Conservation (phyloP, 176 grass and related monocot genomes). For the Themeda triandra region DNA sequence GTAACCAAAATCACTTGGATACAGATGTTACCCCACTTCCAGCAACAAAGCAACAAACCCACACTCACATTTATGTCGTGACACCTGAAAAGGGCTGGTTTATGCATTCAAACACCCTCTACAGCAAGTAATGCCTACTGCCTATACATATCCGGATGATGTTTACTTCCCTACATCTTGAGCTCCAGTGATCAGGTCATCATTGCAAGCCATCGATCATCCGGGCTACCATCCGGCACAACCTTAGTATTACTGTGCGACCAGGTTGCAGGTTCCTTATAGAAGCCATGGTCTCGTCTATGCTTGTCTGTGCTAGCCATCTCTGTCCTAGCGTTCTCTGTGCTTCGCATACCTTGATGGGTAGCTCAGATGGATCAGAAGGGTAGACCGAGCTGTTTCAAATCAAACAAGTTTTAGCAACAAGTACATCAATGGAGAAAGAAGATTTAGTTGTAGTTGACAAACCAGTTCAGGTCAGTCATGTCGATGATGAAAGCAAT, state of each 20-base stretch:
- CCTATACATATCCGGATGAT: background rate
- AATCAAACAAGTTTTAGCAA: slow-evolving; percentile 18
- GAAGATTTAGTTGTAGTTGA: slow-evolving; percentile 13
- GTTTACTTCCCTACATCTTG: background rate
- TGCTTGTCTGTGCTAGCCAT: slow-evolving; percentile 37
- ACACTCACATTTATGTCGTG: background rate
- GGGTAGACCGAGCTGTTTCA: slow-evolving; percentile 73
- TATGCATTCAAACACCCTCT: background rate
- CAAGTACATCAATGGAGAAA: background rate
- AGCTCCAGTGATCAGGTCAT: background rate
- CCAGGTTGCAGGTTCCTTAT: slow-evolving; percentile 52
- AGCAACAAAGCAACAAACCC: slow-evolving; percentile 6
- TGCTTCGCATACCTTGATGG: slow-evolving; percentile 41
- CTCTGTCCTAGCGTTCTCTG: slow-evolving; percentile 60
- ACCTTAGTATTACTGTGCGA: slow-evolving; percentile 44
- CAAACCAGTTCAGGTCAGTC: slow-evolving; percentile 72
- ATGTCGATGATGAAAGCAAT: slow-evolving; percentile 58
- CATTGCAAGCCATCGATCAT: slow-evolving; percentile 19
- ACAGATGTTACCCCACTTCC: background rate
- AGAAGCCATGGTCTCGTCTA: slow-evolving; percentile 33
- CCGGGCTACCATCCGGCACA: slow-evolving; percentile 56
- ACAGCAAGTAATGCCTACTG: background rate
- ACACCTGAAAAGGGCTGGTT: background rate
- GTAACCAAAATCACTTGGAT: slow-evolving; percentile 1
- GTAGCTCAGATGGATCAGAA: slow-evolving; percentile 61